Evolutionary conservation across 164 flowering plant genomes (phyloP).

Genomic region (Kalanchoe fedtschenkoi): DNA sequence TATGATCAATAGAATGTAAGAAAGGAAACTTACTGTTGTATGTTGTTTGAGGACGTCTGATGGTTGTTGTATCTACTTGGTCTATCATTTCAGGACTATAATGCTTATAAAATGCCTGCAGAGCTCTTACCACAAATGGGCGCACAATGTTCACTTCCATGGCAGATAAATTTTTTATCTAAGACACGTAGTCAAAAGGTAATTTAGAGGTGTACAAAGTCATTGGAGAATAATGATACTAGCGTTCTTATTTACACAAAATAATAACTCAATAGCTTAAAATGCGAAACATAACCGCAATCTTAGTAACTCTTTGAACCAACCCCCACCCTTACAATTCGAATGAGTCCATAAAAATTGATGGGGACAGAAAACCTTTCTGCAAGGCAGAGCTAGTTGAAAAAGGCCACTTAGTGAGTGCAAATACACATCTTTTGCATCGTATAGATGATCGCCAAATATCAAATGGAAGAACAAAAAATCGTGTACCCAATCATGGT

Average conservation of each 20-base stretch:
- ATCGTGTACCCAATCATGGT: no score
- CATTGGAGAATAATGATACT: no score
- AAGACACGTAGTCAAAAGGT: slow-evolving; percentile 10
- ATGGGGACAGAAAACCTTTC: background rate
- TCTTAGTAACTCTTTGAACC: no score
- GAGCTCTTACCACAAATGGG: slow-evolving; percentile 68
- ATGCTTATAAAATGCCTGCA: slow-evolving; percentile 78
- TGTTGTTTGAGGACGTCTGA: slow-evolving; percentile 30
- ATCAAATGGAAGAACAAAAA: background rate
- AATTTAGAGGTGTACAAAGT: background rate
- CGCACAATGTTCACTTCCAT: slow-evolving; percentile 94
- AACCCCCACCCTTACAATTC: no score
- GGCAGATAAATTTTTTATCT: slow-evolving; percentile 79
- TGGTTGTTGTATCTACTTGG: slow-evolving; percentile 29
- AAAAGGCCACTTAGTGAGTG: background rate
- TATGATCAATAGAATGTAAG: background rate
- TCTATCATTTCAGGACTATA: slow-evolving; percentile 67
- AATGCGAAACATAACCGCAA: background rate
- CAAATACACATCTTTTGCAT: no score
- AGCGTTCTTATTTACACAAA: no score
- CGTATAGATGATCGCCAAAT: no score
- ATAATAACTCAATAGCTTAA: background rate
- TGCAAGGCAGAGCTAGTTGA: background rate
- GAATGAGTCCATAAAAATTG: background rate
- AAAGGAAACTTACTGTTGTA: slow-evolving; percentile 38